Percentiles rank a stretch among this genome's conserved stretches.
phyloP scores from a whole-genome alignment of 2,329 filamentous ascomycete species.

The Alternaria gansuensis region DNA sequence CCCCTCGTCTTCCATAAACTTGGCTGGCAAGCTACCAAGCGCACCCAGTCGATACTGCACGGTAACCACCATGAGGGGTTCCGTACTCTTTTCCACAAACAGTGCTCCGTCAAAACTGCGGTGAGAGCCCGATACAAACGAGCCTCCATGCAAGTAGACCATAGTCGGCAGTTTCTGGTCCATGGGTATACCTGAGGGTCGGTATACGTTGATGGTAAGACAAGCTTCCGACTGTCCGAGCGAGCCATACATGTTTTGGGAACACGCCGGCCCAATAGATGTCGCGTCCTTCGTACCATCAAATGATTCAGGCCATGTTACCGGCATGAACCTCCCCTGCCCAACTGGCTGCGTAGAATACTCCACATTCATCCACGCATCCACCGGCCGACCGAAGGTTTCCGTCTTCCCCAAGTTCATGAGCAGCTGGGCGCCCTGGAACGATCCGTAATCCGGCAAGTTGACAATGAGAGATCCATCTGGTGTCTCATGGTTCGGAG shows the following conservation, averaged over 20 bases:
- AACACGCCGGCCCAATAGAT: constrained; percentile 55
- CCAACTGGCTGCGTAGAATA: constrained; percentile 57
- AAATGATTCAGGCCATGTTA: constrained; percentile 55
- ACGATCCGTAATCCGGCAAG: constrained; percentile 55
- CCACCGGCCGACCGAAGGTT: constrained; percentile 49
- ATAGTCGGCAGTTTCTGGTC: constrained; percentile 45
- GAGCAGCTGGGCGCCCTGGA: constrained; percentile 53
- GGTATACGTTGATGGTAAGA: constrained; percentile 46
- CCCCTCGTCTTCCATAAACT: constrained; percentile 47
- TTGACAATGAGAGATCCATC: constrained; percentile 37
- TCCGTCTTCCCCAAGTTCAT: constrained; percentile 46
- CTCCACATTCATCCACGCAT: constrained; percentile 61
- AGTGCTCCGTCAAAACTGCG: constrained; percentile 47
- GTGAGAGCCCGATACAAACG: constrained; percentile 44
- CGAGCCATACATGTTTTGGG: constrained; percentile 54
- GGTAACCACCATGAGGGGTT: constrained; percentile 49
- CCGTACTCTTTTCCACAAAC: constrained; percentile 44
- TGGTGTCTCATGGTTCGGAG: constrained; percentile 17
- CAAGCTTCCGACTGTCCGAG: constrained; percentile 46
- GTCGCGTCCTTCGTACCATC: constrained; percentile 53
- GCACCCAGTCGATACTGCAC: constrained; percentile 49
- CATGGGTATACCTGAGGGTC: constrained; percentile 39
- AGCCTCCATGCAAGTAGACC: constrained; percentile 45
- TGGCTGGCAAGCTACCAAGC: constrained; percentile 46
- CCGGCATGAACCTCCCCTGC: constrained; percentile 54